Percentiles rank a stretch among this genome's conserved stretches.
Conservation (phyloP, 1,139 yeast species). For the Sugiyamaella pinicola region DNA sequence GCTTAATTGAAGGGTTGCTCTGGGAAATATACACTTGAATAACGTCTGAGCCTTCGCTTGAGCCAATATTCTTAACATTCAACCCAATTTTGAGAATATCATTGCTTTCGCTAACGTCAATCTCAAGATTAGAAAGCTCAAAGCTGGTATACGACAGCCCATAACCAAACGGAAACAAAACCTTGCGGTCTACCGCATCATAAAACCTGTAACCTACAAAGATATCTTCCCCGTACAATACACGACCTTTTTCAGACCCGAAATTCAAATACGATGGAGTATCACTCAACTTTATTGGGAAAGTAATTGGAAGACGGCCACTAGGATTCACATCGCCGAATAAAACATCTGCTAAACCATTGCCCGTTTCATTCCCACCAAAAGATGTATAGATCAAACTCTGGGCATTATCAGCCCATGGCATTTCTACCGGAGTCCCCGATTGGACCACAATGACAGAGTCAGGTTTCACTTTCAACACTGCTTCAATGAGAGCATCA, state of each 20-base stretch:
- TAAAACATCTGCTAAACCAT: conserved; percentile 58
- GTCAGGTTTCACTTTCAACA: conserved; percentile 53
- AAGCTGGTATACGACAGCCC: conserved; percentile 62
- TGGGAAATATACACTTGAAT: conserved; percentile 52
- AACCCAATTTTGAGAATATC: conserved; percentile 45
- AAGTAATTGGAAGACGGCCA: conserved; percentile 63
- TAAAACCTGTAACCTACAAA: conserved; percentile 63
- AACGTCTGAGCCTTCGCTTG: conserved; percentile 49
- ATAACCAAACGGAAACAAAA: conserved; percentile 62
- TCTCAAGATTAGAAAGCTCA: conserved; percentile 39
- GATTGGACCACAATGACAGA: conserved; percentile 59
- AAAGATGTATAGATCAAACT: conserved; percentile 56
- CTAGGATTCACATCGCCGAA: conserved; percentile 68
- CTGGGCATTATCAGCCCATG: conserved; percentile 54
- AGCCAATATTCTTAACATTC: conserved; percentile 50
- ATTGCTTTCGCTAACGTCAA: conserved; percentile 18
- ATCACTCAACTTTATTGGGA: conserved; percentile 52
- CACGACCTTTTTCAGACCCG: conserved; percentile 53
- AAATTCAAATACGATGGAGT: conserved; percentile 54
- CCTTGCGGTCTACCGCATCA: conserved; percentile 50
- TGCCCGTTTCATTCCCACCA: conserved; percentile 53
- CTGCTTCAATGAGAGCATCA: conserved; percentile 50
- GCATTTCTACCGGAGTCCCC: conserved; percentile 64
- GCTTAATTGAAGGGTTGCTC: conserved; percentile 45
- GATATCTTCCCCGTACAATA: conserved; percentile 58